These are phyloP conservation scores for Gremmenia infestans DNA, from an alignment of 2,329 filamentous ascomycete species.

Conservation along the genomic window DNA sequence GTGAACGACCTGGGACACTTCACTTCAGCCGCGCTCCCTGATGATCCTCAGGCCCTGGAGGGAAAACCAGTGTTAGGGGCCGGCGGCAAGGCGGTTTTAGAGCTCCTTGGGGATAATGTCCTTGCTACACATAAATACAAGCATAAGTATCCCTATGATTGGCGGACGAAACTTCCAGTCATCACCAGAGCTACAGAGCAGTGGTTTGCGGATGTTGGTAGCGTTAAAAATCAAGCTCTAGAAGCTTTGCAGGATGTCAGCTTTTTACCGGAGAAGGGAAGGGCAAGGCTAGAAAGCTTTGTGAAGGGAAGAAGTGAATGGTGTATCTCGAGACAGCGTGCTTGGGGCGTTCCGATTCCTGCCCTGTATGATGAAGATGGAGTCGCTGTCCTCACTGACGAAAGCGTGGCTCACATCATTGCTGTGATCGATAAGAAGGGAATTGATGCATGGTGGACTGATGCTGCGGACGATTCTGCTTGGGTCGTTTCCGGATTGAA, in stretches of 20 bases:
- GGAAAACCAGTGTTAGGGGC: slow-evolving; percentile 68
- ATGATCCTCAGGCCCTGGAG: slow-evolving; percentile 59
- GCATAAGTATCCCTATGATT: slow-evolving; percentile 98
- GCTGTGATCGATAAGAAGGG: slow-evolving; percentile 69
- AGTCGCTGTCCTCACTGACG: slow-evolving; percentile 71
- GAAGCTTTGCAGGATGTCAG: slow-evolving; percentile 63
- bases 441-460: slow-evolving; percentile 93
- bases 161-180: slow-evolving; percentile 90
- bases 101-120: slow-evolving; percentile 61
- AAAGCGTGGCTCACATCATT: slow-evolving; percentile 82
- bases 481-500: slow-evolving; percentile 70
- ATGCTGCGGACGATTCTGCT: slow-evolving; percentile 64
- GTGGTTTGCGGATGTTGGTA: slow-evolving; percentile 92
- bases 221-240: slow-evolving; percentile 72
- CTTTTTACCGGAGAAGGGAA: slow-evolving; percentile 74
- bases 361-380: slow-evolving; percentile 73
- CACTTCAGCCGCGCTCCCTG: slow-evolving; percentile 72
- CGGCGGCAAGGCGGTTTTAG: slow-evolving; percentile 65
- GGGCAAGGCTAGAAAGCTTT: slow-evolving; percentile 75
- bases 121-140: slow-evolving; percentile 65
- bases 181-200: slow-evolving; percentile 90
- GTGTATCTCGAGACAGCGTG: slow-evolving; percentile 94
- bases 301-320: slow-evolving; percentile 85
- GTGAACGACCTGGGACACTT: slow-evolving; percentile 79
- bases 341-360: slow-evolving; percentile 96